Conservation (phyloP, 23 red algal genomes). For the Chondrus crispus region DNA sequence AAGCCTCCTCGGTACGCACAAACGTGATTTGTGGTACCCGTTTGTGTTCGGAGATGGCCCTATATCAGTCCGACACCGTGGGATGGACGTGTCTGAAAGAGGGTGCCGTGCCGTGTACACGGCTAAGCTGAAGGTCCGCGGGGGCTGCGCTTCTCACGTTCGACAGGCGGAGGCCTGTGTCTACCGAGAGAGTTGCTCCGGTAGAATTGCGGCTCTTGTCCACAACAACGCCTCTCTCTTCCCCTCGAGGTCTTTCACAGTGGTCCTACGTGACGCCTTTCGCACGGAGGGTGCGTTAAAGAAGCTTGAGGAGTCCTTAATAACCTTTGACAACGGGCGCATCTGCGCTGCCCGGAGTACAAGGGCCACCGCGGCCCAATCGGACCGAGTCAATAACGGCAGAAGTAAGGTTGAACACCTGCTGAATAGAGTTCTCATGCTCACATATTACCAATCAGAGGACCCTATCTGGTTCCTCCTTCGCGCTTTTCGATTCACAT, state of each 20-base stretch:
- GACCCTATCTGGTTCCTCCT: not conserved
- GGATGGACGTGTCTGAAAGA: not conserved
- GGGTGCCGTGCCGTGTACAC: not conserved
- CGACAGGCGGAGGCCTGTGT: not conserved
- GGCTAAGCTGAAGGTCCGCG: not conserved
- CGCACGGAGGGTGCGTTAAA: not conserved
- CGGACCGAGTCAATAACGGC: not conserved
- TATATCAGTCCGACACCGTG: not conserved
- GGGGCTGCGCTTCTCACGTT: not conserved
- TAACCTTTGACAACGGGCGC: not conserved
- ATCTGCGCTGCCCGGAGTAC: not conserved
- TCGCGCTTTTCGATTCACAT: not conserved
- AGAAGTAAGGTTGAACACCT: not conserved
- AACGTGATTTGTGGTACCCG: not conserved
- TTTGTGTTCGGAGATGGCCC: not conserved
- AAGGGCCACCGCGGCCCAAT: not conserved
- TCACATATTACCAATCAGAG: not conserved
- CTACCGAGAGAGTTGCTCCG: not conserved
- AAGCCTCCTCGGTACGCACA: not conserved
- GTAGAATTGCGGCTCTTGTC: not conserved
- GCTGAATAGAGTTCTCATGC: not conserved
- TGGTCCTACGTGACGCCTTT: not conserved
- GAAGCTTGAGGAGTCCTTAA: not conserved
- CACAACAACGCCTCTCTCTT: constrained; percentile 12
- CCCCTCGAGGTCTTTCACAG: not conserved